Evolutionary conservation across 2,329 filamentous ascomycete genomes (phyloP).

Genomic region (Diplocarpon mali): DNA sequence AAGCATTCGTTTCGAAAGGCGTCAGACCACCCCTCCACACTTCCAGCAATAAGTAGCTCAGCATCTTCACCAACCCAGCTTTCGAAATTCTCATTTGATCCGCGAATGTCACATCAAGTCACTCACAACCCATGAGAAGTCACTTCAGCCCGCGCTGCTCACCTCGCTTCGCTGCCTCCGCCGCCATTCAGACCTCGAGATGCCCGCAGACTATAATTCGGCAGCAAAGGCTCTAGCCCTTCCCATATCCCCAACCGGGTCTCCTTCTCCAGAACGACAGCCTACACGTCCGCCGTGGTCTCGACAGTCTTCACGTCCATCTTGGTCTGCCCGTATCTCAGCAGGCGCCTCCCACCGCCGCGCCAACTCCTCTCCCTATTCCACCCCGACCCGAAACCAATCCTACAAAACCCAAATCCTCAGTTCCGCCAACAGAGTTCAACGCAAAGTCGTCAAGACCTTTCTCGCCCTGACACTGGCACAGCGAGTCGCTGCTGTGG

Average conservation of each 20-base stretch:
- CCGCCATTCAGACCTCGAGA: constrained; percentile 19
- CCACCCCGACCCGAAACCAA: constrained; percentile 7
- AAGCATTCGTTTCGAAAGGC: too few relatives aligned
- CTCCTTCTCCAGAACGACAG: constrained; percentile 32
- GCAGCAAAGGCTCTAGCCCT: constrained; percentile 39
- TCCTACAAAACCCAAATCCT: constrained; percentile 32
- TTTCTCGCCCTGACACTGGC: constrained; percentile 46
- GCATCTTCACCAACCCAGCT: too few relatives aligned
- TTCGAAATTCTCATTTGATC: too few relatives aligned
- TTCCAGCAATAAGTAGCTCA: too few relatives aligned
- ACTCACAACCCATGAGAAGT: too few relatives aligned
- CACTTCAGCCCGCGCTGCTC: neutral
- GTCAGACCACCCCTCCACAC: too few relatives aligned
- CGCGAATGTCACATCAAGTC: too few relatives aligned
- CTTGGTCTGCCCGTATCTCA: constrained; percentile 39
- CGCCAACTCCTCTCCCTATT: constrained; percentile 15
- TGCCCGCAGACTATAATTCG: constrained; percentile 42
- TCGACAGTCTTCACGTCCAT: constrained; percentile 33
- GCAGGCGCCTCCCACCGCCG: constrained; percentile 25
- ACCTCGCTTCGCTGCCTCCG: constrained; percentile 9
- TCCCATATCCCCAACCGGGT: constrained; percentile 33
- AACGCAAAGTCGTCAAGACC: constrained; percentile 34
- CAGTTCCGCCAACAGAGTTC: constrained; percentile 42
- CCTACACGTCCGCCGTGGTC: constrained; percentile 40
- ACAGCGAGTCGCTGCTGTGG: constrained; percentile 49